Base-by-base conservation (phyloP, 768 basidiomycete species). In the Tricholoma bakamatsutake region DNA sequence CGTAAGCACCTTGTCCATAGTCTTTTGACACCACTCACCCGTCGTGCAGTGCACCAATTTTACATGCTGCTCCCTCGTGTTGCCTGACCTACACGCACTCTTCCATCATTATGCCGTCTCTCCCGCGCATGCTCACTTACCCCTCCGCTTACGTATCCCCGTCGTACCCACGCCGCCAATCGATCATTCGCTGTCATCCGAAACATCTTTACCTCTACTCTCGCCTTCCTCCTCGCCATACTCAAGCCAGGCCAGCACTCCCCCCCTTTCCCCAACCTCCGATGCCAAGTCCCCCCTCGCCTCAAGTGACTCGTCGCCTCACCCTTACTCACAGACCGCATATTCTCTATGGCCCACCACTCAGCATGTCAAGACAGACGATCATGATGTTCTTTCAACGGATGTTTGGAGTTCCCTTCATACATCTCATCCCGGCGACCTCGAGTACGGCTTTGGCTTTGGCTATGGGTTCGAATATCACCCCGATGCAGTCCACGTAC, bases 11-110 rank as follows among this genome's bases (percentile, higher is more conserved):
- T 28, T 43, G 6, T 24, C 21, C 31, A 30, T 45, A 13, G n/a
- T n/a, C 18, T 17, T 12, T 37, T 33, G n/a, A 39, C 39, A 30
- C 24, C 3, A 28, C 45, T 18, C 3, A n/a, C 28, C n/a, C 3
- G 9, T 37, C 12, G 35, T 31, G 8, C 33, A 64, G 63, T 65
- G 64, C 30, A 61, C 57, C 43, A 64, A 80, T 64, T 78, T 77
- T 59, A 71, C 69, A 17, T 79, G 80, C 62, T 79, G 79, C 60
- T 73, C 71, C 34, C 67, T 71, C 51, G 53, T 67, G 8, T 68
- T 78, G 13, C 65, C 72, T 2, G 75, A 76, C 64, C 64, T 80
- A 46, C 79, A 80, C 55, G 70, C 69, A 42, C 72, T 79, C 24
- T 66, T 80, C 56, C 74, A 76, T 60, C 81, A 80, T 61, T 73